Conservation (phyloP, 805 yeast species). For the Wickerhamomyces bovis region DNA sequence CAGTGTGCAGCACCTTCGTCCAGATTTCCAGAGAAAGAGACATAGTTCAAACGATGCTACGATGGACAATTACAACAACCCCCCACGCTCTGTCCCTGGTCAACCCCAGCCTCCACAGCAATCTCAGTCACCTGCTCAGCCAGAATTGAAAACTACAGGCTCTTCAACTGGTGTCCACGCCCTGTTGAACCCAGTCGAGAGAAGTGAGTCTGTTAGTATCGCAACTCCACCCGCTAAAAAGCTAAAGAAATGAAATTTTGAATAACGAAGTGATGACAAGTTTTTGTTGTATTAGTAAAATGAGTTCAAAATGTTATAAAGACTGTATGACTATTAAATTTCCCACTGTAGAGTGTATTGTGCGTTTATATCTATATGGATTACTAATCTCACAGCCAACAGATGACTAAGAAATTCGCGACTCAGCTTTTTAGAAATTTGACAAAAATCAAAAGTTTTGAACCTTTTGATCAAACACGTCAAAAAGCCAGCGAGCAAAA, state of each 20-base stretch:
- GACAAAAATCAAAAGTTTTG: too few relatives aligned
- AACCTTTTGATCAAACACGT: too few relatives aligned
- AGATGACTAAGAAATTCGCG: too few relatives aligned
- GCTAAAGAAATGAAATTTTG: slow-evolving; percentile 1
- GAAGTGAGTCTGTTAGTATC: slow-evolving; percentile 11
- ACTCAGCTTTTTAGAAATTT: too few relatives aligned
- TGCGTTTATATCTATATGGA: too few relatives aligned
- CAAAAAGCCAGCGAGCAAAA: too few relatives aligned
- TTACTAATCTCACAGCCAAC: too few relatives aligned
- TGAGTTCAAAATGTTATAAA: too few relatives aligned
- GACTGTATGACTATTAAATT: too few relatives aligned
- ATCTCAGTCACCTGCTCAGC: slow-evolving; percentile 2
- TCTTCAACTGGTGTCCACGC: slow-evolving; percentile 21
- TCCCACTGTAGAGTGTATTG: too few relatives aligned
- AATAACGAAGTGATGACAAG: too few relatives aligned
- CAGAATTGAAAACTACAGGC: not conserved
- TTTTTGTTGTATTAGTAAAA: too few relatives aligned
- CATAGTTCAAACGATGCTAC: slow-evolving; percentile 17
- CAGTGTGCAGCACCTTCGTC: slow-evolving; percentile 11
- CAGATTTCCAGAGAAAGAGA: slow-evolving; percentile 16
- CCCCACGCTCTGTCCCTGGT: slow-evolving; percentile 21
- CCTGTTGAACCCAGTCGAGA: slow-evolving; percentile 20
- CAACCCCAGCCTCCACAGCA: not conserved
- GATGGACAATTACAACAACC: slow-evolving; percentile 11
- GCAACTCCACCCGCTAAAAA: slow-evolving; percentile 2